phyloP scores from a whole-genome alignment of 805 yeast genomes.

The Schizosaccharomyces osmophilus region DNA sequence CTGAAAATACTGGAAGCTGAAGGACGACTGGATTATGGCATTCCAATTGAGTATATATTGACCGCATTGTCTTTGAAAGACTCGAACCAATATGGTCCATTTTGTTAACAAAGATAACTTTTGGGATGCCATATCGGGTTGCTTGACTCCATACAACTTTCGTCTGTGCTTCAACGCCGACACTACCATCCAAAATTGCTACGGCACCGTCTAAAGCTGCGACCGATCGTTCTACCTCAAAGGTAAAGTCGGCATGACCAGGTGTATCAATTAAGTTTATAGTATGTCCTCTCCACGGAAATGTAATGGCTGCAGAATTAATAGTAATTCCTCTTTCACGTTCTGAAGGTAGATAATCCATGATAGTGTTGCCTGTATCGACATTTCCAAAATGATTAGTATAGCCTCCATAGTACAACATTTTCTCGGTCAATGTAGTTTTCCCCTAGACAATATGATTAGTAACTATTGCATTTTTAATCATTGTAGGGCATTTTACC shows the following conservation, averaged over 20 bases:
- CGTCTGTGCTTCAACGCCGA: slow-evolving; percentile 95
- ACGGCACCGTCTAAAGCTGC: slow-evolving; percentile 88
- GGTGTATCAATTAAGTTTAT: slow-evolving; percentile 90
- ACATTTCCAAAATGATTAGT: slow-evolving; percentile 71
- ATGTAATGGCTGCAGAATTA: slow-evolving; percentile 83
- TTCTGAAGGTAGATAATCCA: slow-evolving; percentile 77
- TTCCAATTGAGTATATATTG: slow-evolving; percentile 47
- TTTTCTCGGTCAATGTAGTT: slow-evolving; percentile 89
- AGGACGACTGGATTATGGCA: background rate
- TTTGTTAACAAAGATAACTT: slow-evolving; percentile 62
- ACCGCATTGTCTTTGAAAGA: slow-evolving; percentile 68
- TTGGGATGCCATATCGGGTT: slow-evolving; percentile 37
- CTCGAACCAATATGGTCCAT: slow-evolving; percentile 97
- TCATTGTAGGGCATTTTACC: background rate
- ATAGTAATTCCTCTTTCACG: slow-evolving; percentile 85
- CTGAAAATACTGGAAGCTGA: background rate
- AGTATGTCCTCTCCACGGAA: slow-evolving; percentile 50
- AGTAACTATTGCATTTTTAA: background rate
- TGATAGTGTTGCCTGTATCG: slow-evolving; percentile 89
- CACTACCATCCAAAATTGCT: slow-evolving; percentile 78
- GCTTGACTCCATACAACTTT: slow-evolving; percentile 79
- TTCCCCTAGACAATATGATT: slow-evolving; percentile 27
- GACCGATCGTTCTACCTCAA: slow-evolving; percentile 73
- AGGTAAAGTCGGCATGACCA: slow-evolving; percentile 92
- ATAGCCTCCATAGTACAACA: slow-evolving; percentile 73